These are phyloP conservation scores for Balamuthia mandrillaris DNA, from an alignment of 208 protist species.

Conservation along the genomic window DNA sequence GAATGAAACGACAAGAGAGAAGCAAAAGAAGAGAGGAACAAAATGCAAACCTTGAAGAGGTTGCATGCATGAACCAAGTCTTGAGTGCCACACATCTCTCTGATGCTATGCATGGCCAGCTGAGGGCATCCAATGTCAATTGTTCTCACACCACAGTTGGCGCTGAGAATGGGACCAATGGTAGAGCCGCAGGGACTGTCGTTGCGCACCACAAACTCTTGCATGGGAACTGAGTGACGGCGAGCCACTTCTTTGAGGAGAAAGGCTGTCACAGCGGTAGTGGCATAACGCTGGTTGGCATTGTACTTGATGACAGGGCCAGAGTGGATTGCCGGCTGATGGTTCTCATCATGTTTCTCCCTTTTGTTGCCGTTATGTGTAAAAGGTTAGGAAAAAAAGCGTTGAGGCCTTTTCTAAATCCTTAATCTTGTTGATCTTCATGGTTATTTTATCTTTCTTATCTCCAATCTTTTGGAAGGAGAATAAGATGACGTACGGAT, in stretches of 20 bases:
- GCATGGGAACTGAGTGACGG: constrained; percentile 47
- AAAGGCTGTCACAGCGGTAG: constrained; percentile 80
- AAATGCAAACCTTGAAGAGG: constrained; percentile 73
- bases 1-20: too few relatives aligned
- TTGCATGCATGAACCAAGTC: constrained; percentile 82
- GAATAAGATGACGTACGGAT: constrained; percentile 56
- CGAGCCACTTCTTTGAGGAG: constrained; percentile 80
- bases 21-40: not conserved
- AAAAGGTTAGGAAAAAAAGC: too few relatives aligned
- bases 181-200: constrained; percentile 93
- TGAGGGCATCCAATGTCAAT: constrained; percentile 93
- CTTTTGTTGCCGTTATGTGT: not conserved
- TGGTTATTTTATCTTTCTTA: not conserved
- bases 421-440: too few relatives aligned
- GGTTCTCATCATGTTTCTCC: constrained; percentile 86
- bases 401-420: too few relatives aligned
- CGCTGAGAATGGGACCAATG: constrained; percentile 92
- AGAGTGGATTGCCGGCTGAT: constrained; percentile 82
- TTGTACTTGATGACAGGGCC: constrained; percentile 95
- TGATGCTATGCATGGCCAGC: constrained; percentile 93
- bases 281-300: constrained; percentile 92
- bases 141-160: constrained; percentile 86
- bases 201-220: constrained; percentile 92
- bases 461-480: not conserved
- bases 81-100: constrained; percentile 88